Base-by-base conservation (phyloP, 2,329 filamentous ascomycete species). In the Botryotinia calthae region DNA sequence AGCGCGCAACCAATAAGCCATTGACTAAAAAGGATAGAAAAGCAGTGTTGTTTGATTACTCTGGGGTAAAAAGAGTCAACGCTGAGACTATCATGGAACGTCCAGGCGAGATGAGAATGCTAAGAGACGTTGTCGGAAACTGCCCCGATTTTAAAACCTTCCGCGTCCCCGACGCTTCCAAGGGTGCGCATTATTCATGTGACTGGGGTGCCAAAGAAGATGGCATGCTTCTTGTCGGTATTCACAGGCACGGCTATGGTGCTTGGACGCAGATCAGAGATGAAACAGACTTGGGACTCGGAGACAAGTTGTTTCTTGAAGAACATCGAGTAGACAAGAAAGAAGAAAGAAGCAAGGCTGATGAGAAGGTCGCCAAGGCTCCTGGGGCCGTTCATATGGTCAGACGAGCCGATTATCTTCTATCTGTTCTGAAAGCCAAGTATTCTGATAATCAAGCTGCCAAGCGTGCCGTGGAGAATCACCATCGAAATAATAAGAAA, bases 281-380 rank as follows among this genome's bases (percentile, higher is more conserved):
- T 78, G 96, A 99, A 79, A 84, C 89, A 1, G 94, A 98, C 46
- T 88, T 99, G 34, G 92, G 90, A 14, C 90, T 99, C 84, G 84
- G 86, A 2, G 94, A 97, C 78, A 98, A 98, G 80, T 93, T 98
- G 81, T 99, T 97, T 84, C 84, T 99, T 1, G 96, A 99, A 81
- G 97, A 99, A 82, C 95, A 98, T 81, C 92, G 95, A n/a, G 95
- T 98, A 28, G 96, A 97, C 82, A 96, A 97, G 84, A 98, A 98
- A 81, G 95, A 96, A 79, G 94, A 98, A 82, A 91, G 96, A 51
- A 92, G 86, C 79, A 93, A 94, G 79, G 89, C 85, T 25, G 91
- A 93, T 28, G 84, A 88, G 75, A 90, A 90, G 78, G 86, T 86
- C 28, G 93, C 93, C 51, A 97, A 97, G 79, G 97, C 95, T 4